These are phyloP conservation scores for Pseudocercospora vitis DNA, from an alignment of 2,329 filamentous ascomycete genomes.

Conservation along the genomic window DNA sequence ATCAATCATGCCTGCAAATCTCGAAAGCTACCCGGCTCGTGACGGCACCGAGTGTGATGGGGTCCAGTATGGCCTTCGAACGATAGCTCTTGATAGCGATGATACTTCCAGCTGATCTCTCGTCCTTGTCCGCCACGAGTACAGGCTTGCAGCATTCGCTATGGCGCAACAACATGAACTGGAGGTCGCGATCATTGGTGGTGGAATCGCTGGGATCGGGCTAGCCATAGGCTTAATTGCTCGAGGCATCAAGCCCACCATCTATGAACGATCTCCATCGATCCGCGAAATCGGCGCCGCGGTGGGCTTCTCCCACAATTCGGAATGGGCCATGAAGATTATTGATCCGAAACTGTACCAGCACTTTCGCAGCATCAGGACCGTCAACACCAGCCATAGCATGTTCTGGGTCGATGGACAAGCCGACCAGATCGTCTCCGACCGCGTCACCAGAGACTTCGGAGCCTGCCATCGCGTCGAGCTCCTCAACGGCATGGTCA, in stretches of 20 bases:
- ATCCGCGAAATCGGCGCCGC: neutral
- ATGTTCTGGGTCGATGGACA: constrained; percentile 3
- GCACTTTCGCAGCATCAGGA: neutral
- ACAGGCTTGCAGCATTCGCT: neutral
- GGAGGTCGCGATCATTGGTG: neutral
- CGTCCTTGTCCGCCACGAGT: neutral
- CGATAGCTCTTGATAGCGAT: too few relatives aligned
- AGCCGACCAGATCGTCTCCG: neutral
- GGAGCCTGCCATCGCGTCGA: neutral
- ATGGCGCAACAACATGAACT: neutral
- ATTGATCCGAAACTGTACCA: neutral
- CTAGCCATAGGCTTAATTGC: neutral
- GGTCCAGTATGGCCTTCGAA: too few relatives aligned
- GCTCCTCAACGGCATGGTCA: neutral
- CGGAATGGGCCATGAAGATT: neutral
- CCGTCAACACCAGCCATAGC: neutral
- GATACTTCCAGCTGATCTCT: neutral
- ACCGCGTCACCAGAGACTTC: neutral
- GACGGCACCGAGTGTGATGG: neutral
- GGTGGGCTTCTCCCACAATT: neutral
- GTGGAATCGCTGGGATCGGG: neutral
- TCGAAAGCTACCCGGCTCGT: neutral
- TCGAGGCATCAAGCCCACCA: neutral
- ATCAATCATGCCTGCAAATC: neutral
- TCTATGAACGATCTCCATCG: neutral